These are phyloP conservation scores for Ophiostoma himal-ulmi DNA, from an alignment of 2,329 filamentous ascomycete species.

Conservation along the genomic window DNA sequence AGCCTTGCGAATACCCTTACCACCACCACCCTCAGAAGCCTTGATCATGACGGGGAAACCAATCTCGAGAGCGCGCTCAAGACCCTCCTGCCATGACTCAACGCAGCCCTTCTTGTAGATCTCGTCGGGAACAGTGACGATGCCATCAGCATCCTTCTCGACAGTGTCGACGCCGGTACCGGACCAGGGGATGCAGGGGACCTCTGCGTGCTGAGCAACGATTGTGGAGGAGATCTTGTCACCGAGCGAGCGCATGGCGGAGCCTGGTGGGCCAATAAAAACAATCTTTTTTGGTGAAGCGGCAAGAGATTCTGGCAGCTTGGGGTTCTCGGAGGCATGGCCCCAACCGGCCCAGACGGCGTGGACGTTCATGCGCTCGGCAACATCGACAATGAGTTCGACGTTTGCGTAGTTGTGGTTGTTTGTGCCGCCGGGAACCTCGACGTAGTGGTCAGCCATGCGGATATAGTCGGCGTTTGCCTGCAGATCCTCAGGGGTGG, in stretches of 20 bases:
- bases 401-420: conserved; percentile 99
- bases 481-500: conserved; percentile 92
- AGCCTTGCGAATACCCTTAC: conserved; percentile 98
- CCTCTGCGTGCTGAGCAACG: conserved; percentile 91
- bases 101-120: conserved; percentile 90
- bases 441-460: conserved; percentile 99
- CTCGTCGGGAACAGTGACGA: conserved; percentile 84
- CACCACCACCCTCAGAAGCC: conserved; percentile 98
- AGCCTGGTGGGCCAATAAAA: conserved; percentile 96
- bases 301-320: conserved; percentile 89
- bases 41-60: conserved; percentile 99
- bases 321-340: conserved; percentile 97
- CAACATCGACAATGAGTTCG: conserved; percentile 96
- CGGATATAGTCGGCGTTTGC: conserved; percentile 99
- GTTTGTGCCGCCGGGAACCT: conserved; percentile 97
- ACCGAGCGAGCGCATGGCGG: conserved; percentile 96
- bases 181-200: conserved; percentile 99
- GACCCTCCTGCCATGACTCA: conserved; percentile 79
- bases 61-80: conserved; percentile 79
- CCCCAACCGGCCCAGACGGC: conserved; percentile 99
- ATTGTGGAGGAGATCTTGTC: conserved; percentile 99
- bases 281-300: conserved; percentile 98
- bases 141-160: conserved; percentile 68
- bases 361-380: conserved; percentile 96
- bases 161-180: conserved; percentile 86